Evolutionary conservation across 768 basidiomycete genomes (phyloP).

Genomic region (Phylloporus scabripes): DNA sequence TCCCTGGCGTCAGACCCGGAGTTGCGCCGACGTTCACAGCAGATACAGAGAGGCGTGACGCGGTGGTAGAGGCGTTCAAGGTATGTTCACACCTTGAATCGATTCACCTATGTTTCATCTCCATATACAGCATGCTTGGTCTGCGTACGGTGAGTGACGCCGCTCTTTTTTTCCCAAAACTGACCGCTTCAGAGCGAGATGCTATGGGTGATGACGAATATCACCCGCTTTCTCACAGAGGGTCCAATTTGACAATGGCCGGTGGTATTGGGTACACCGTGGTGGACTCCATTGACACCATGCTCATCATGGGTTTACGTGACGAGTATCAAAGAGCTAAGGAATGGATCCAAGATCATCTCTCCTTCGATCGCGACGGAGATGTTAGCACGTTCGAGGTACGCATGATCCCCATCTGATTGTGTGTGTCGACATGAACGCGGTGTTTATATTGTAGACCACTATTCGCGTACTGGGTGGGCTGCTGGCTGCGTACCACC

Average conservation of each 20-base stretch:
- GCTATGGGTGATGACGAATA: slow-evolving; percentile 94
- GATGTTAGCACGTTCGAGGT: slow-evolving; percentile 91
- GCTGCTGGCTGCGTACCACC: slow-evolving; percentile 77
- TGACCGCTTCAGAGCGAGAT: slow-evolving; percentile 57
- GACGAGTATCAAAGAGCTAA: slow-evolving; percentile 76
- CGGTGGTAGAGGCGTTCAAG: slow-evolving; percentile 74
- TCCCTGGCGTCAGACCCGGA: slow-evolving; percentile 20
- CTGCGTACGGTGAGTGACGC: slow-evolving; percentile 61
- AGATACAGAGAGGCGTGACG: slow-evolving; percentile 60
- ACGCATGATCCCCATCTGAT: slow-evolving; percentile 16
- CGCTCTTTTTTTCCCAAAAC: slow-evolving; percentile 1
- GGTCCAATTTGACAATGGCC: slow-evolving; percentile 70
- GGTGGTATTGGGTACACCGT: slow-evolving; percentile 90
- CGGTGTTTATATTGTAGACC: slow-evolving; percentile 45
- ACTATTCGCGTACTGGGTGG: slow-evolving; percentile 93
- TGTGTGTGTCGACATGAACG: not conserved
- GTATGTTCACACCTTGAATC: slow-evolving; percentile 36
- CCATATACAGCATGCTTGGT: slow-evolving; percentile 69
- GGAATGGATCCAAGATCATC: slow-evolving; percentile 63
- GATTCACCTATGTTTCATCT: slow-evolving; percentile 6
- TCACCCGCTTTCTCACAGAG: slow-evolving; percentile 71
- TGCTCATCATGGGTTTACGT: slow-evolving; percentile 78
- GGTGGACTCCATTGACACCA: slow-evolving; percentile 80
- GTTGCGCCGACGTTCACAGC: slow-evolving; percentile 34
- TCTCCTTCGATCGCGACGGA: slow-evolving; percentile 74